Conservation (phyloP, 163 green algal genomes). For the Scenedesmus sp. region DNA sequence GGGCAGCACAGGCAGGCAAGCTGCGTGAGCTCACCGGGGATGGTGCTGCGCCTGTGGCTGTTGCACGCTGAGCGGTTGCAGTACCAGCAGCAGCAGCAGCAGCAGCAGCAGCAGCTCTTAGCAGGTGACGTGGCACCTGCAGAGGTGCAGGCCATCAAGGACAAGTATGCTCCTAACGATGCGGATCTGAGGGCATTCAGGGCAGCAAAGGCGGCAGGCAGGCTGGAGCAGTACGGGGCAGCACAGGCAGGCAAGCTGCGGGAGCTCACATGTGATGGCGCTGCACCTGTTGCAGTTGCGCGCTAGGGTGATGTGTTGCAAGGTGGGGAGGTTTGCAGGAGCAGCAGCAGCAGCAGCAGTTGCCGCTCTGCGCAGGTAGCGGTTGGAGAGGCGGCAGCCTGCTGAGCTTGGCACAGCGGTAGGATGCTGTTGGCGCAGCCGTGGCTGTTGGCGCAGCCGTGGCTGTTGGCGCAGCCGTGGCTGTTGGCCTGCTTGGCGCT, state of each 20-base stretch:
- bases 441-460: too few species aligned
- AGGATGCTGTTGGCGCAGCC: too few species aligned
- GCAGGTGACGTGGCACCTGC: constrained; percentile 54
- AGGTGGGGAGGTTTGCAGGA: background rate
- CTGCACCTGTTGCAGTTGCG: background rate
- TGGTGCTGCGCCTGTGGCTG: background rate
- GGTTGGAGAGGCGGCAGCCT: too few species aligned
- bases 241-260: constrained; percentile 25
- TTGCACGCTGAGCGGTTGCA: background rate
- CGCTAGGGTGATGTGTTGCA: background rate
- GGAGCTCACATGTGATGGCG: background rate
- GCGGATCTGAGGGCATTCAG: constrained; percentile 58
- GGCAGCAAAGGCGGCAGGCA: constrained; percentile 50
- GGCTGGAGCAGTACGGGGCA: constrained; percentile 56
- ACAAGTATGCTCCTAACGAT: constrained; percentile 63
- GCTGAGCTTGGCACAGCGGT: too few species aligned
- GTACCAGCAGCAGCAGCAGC: too few species aligned
- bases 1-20: constrained; percentile 54
- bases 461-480: too few species aligned
- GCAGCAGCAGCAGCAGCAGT: too few species aligned
- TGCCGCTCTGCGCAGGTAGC: too few species aligned
- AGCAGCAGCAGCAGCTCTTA: too few species aligned
- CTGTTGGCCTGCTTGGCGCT: too few species aligned
- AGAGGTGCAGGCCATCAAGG: constrained; percentile 53
- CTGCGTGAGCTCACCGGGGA: constrained; percentile 30